Percentiles rank a stretch among this genome's conserved stretches.
phyloP scores from a whole-genome alignment of 192 early-diverging fungal species.

The Gaertneriomyces sp. region DNA sequence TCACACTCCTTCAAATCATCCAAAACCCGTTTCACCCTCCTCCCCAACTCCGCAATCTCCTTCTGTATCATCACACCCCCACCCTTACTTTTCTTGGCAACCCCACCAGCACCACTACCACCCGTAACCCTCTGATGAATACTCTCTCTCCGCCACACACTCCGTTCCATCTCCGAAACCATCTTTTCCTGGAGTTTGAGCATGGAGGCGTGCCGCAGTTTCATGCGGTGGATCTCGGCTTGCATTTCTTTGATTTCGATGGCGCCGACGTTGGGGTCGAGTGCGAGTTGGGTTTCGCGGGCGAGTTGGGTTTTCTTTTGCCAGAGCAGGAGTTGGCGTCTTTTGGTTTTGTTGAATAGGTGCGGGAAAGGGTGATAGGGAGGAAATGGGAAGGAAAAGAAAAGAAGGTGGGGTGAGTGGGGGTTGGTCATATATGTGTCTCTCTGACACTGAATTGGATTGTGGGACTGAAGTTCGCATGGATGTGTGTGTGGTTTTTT shows the following conservation, averaged over 20 bases:
- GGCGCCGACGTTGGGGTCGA: conserved; percentile 62
- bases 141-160: conserved; percentile 53
- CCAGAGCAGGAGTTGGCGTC: conserved; percentile 65
- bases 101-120: conserved; percentile 37
- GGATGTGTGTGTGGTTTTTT: background rate
- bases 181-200: conserved; percentile 63
- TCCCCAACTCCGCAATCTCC: conserved; percentile 49
- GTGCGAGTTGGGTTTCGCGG: conserved; percentile 60
- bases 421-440: too few species aligned
- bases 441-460: too few species aligned
- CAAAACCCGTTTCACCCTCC: conserved; percentile 44
- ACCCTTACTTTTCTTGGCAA: conserved; percentile 27
- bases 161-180: conserved; percentile 65
- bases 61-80: conserved; percentile 50
- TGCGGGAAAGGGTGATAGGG: background rate
- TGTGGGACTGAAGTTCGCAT: background rate
- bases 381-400: too few species aligned
- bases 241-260: conserved; percentile 60
- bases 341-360: conserved; percentile 13
- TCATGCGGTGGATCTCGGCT: conserved; percentile 63
- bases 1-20: conserved; percentile 53
- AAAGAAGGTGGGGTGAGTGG: too few species aligned
- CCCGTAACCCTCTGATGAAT: conserved; percentile 38
- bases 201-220: conserved; percentile 54
- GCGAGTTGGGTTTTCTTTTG: conserved; percentile 67